Evolutionary conservation across 352 stramenopile genomes (phyloP).

Genomic region (Phytopythium delawarense): DNA sequence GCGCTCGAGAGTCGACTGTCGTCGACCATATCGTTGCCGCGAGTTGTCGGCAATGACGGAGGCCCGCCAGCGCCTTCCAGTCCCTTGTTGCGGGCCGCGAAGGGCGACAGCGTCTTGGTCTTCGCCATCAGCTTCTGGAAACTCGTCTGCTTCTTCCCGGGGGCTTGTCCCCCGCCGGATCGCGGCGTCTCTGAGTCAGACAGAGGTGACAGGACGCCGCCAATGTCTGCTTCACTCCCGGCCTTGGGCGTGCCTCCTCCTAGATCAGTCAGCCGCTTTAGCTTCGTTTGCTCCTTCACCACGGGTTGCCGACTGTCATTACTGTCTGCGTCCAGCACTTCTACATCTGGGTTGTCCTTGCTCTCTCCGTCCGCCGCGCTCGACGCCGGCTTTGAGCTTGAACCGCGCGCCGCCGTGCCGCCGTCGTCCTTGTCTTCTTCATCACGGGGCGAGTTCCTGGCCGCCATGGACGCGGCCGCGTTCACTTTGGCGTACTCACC

Average conservation of each 20-base stretch:
- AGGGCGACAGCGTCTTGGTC: constrained; percentile 59
- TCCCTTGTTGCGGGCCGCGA: constrained; percentile 15
- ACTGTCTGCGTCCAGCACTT: neutral
- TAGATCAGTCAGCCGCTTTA: constrained; percentile 17
- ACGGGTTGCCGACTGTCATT: neutral
- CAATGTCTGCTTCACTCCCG: constrained; percentile 8
- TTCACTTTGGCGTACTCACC: constrained; percentile 1
- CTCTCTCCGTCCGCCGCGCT: constrained; percentile 13
- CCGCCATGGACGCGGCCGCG: constrained; percentile 1
- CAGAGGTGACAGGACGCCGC: constrained; percentile 6
- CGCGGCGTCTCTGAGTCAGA: constrained; percentile 14
- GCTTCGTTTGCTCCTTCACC: constrained; percentile 13
- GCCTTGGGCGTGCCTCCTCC: constrained; percentile 8
- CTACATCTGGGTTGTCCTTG: neutral
- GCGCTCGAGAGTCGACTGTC: neutral
- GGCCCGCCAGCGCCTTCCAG: neutral
- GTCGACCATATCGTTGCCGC: neutral
- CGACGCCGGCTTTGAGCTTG: constrained; percentile 2
- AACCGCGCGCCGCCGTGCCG: neutral
- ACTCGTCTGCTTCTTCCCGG: constrained; percentile 37
- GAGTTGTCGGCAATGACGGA: neutral
- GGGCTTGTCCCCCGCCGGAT: constrained; percentile 5
- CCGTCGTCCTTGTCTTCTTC: constrained; percentile 12
- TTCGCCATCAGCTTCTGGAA: constrained; percentile 68
- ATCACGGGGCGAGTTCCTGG: neutral